A percentile compares a stretch with the other conserved stretches of the same genome.
Conservation (phyloP, 2,329 filamentous ascomycete genomes). For the Microcyclospora tardicrescens region DNA sequence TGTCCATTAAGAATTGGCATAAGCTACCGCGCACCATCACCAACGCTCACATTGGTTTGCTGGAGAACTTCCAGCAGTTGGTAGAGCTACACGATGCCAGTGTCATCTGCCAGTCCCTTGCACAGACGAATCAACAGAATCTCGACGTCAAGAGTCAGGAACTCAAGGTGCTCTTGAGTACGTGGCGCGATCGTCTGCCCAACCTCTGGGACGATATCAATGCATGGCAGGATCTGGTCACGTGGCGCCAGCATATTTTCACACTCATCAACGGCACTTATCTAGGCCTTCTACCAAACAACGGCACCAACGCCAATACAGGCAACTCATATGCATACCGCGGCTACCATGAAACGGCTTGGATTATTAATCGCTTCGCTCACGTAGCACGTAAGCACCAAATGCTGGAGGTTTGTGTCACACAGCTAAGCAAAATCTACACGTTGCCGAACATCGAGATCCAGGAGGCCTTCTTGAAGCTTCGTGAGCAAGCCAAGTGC, state of each 20-base stretch:
- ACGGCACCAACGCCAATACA: constrained; percentile 61
- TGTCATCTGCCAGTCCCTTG: constrained; percentile 84
- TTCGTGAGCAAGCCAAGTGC: constrained; percentile 96
- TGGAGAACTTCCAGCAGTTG: constrained; percentile 96
- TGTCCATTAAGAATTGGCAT: constrained; percentile 97
- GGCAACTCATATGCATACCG: constrained; percentile 93
- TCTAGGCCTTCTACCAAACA: constrained; percentile 66
- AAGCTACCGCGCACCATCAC: constrained; percentile 90
- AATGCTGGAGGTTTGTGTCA: constrained; percentile 93
- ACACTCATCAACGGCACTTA: constrained; percentile 93
- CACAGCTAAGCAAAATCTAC: constrained; percentile 92
- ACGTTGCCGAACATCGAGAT: constrained; percentile 99
- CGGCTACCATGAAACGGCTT: constrained; percentile 95
- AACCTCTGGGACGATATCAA: constrained; percentile 99
- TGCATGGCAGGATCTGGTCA: constrained; percentile 98
- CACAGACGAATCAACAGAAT: constrained; percentile 70
- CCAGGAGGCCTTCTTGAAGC: constrained; percentile 94
- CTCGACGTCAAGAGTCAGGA: constrained; percentile 91
- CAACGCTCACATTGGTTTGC: constrained; percentile 82
- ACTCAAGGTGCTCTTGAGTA: constrained; percentile 81
- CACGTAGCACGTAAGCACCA: constrained; percentile 96
- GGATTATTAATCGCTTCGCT: constrained; percentile 98
- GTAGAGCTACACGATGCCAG: constrained; percentile 96
- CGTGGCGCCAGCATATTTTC: constrained; percentile 98
- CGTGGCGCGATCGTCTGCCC: constrained; percentile 88